phyloP scores from a whole-genome alignment of 345 rosid species.

The Dipteronia sinensis region DNA sequence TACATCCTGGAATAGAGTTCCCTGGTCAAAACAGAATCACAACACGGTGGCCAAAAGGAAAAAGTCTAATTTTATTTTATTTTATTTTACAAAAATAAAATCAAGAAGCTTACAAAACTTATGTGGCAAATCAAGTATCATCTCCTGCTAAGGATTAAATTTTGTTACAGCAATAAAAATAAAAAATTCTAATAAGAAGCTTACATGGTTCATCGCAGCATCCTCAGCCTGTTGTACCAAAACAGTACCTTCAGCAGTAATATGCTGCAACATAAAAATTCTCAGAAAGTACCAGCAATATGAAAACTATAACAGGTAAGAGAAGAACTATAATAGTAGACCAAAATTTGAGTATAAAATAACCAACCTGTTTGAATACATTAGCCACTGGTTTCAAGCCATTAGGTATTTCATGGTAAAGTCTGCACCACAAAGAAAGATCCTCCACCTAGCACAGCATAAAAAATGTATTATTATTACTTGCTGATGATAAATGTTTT shows the following conservation, averaged over 20 bases:
- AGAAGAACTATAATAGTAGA: background rate
- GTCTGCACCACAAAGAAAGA: slow-evolving; percentile 95
- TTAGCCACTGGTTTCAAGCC: slow-evolving; percentile 88
- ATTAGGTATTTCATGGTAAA: slow-evolving; percentile 62
- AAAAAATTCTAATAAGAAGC: slow-evolving; percentile 1
- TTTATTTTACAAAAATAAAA: too few species aligned
- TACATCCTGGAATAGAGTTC: background rate
- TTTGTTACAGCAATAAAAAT: background rate
- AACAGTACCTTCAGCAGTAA: slow-evolving; percentile 80
- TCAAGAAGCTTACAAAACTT: background rate
- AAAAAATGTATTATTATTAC: background rate
- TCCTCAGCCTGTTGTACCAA: slow-evolving; percentile 96
- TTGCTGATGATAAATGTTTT: background rate
- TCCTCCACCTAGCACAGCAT: slow-evolving; percentile 65
- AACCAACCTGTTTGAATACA: slow-evolving; percentile 83
- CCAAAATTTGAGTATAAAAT: slow-evolving; percentile 4
- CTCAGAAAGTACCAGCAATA: slow-evolving; percentile 9
- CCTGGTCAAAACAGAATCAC: background rate
- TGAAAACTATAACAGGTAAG: background rate
- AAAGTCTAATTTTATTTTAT: background rate
- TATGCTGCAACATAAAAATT: slow-evolving; percentile 54
- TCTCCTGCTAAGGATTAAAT: too few species aligned
- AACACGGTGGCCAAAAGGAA: background rate
- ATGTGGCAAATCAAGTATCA: too few species aligned
- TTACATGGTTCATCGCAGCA: slow-evolving; percentile 77